Evolutionary conservation across 768 basidiomycete species (phyloP), one percentile per base, ranked within the genome.

Genomic region (Trametes cinnabarina): DNA sequence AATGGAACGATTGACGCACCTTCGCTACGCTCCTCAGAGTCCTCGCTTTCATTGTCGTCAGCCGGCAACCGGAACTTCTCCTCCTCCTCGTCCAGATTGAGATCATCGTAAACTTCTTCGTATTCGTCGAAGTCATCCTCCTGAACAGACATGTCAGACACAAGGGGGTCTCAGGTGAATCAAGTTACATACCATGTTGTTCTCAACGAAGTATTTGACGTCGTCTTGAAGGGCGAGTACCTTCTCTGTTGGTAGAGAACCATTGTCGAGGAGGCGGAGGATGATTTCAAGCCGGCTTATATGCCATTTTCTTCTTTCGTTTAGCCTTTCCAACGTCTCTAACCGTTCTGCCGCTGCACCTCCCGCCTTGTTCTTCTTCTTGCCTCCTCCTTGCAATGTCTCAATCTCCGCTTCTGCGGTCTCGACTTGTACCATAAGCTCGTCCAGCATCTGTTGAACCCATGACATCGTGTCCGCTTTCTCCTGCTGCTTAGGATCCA

Each of bases 91-190:
- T 97, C 92, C 44, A 99, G 87, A 66, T 92, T 92, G 60, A 99
- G 91, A 15, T 98, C 97, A 65, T 98, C 97, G 68, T 99, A 99
- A 49, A 99, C 90, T 46, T 92, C 94, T 70, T 94, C 90, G 68
- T 98, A 93, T 71, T 96, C 95, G 57, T 98, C 94, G 72, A 97
- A 99, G 66, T 92, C 90, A 66, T 98, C 97, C 52, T 96, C 94
- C 97, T 98, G 71, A 10, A 11, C 19, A 20, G 41, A 48, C 6
- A 49, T 41, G 28, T 47, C 22, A 12, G 14, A 35, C 2, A 20
- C n/a, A 61, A 28, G 17, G 7, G 30, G 12, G 30, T 32, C 30
- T 32, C 30, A 32, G 30, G 19, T 9, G 17, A 19, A 9, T 9
- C 30, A 4, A 8, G 7, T 48, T 60, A 83, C 94, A 70, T 63